Percentiles rank a stretch among this genome's conserved stretches.
Conservation (phyloP, 1,139 yeast species). For the Hemisphaericaspora subhashii region DNA sequence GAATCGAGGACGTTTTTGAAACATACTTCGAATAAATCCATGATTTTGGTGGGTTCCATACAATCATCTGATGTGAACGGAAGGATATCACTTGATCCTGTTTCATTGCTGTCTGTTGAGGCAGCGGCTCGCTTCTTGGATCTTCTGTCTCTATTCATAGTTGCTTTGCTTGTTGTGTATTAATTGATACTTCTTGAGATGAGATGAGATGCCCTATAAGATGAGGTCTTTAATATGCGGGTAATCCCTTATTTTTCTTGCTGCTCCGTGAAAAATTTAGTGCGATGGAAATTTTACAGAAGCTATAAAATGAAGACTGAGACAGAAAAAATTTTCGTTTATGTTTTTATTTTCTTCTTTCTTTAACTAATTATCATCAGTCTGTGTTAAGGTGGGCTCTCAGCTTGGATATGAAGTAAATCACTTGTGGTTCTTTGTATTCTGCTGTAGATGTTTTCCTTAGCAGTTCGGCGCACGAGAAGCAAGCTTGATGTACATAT, state of each 20-base stretch:
- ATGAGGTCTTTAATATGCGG: not conserved
- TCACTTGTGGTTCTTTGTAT: slow-evolving; percentile 28
- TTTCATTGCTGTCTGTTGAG: not conserved
- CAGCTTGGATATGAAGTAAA: slow-evolving; percentile 23
- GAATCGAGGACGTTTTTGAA: slow-evolving; percentile 49
- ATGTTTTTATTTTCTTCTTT: slow-evolving; percentile 11
- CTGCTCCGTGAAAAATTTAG: slow-evolving; percentile 18
- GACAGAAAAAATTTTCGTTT: slow-evolving; percentile 10
- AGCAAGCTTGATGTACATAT: slow-evolving; percentile 42
- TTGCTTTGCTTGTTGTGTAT: too few species aligned
- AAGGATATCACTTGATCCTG: slow-evolving; percentile 19
- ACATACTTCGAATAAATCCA: slow-evolving; percentile 49
- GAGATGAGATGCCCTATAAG: slow-evolving; percentile 5
- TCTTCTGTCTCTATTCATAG: slow-evolving; percentile 1
- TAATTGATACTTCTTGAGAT: not conserved
- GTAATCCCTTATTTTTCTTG: slow-evolving; percentile 15
- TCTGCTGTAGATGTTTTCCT: slow-evolving; percentile 39
- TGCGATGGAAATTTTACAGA: not conserved
- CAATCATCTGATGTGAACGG: slow-evolving; percentile 33
- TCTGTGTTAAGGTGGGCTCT: slow-evolving; percentile 53
- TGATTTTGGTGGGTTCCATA: slow-evolving; percentile 37
- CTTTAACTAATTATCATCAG: slow-evolving; percentile 32
- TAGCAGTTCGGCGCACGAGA: slow-evolving; percentile 74
- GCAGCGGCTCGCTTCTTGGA: not conserved
- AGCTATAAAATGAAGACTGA: slow-evolving; percentile 4